Conservation (phyloP, 371 early-diverging fungal genomes). For the Homolaphlyctis polyrhiza region DNA sequence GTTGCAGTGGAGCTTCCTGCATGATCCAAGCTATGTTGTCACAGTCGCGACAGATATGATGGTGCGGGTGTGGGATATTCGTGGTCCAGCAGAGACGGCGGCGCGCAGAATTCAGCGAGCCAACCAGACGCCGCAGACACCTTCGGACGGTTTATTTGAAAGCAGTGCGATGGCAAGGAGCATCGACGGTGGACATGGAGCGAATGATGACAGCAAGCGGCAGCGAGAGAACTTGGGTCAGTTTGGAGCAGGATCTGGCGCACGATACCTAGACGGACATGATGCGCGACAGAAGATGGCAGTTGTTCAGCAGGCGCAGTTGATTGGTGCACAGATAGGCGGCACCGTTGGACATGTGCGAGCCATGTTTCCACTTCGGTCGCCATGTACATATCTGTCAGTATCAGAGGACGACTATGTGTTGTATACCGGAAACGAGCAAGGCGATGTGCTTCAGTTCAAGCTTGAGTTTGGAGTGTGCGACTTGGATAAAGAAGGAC, state of each 20-base stretch:
- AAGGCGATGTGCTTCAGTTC: constrained; percentile 5
- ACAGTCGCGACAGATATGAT: constrained; percentile 9
- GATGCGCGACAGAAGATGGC: not conserved
- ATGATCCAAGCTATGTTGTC: constrained; percentile 8
- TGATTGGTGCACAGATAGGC: not conserved
- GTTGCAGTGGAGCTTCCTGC: constrained; percentile 8
- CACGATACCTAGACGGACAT: not conserved
- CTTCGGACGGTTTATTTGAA: too few relatives aligned
- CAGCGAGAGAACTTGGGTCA: not conserved
- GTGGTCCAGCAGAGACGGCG: not conserved
- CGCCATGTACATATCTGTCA: constrained; percentile 1
- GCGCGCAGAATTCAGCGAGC: too few relatives aligned
- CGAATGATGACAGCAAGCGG: not conserved
- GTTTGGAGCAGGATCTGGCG: not conserved
- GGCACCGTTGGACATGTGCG: constrained; percentile 3
- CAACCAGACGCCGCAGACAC: not conserved
- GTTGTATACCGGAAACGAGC: constrained; percentile 5
- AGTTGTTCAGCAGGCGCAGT: not conserved
- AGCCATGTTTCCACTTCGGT: constrained; percentile 5
- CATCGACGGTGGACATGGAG: not conserved
- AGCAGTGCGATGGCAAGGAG: not conserved
- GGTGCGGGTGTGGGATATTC: constrained; percentile 10
- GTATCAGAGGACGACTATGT: not conserved
- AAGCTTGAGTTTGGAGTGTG: not conserved
- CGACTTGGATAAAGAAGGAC: too few relatives aligned